A percentile compares a stretch with the other conserved stretches of the same genome.
Conservation (phyloP, 148 eudicot species). For the Polygonum aviculare region DNA sequence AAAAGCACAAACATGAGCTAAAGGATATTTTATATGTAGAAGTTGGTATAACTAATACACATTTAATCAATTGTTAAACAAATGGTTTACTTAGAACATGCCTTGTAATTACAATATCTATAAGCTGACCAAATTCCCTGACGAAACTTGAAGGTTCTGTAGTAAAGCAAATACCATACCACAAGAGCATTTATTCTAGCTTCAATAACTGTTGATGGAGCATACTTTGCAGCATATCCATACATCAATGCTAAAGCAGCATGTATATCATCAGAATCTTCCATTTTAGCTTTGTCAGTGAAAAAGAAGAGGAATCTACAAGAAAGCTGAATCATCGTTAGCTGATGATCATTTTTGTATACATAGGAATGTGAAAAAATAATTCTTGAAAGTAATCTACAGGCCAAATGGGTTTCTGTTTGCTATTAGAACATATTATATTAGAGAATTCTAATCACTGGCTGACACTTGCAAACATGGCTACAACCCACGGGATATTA, state of each 20-base stretch:
- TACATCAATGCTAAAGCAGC: conserved; percentile 99
- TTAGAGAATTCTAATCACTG: not conserved
- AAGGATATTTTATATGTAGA: not conserved
- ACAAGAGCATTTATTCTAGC: conserved; percentile 98
- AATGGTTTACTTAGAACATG: not conserved
- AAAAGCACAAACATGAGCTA: not conserved
- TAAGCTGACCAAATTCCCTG: not conserved
- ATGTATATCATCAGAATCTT: conserved; percentile 95
- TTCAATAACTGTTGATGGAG: conserved; percentile 94
- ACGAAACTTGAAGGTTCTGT: conserved; percentile 8
- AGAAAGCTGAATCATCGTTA: not conserved
- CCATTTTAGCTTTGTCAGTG: conserved; percentile 66
- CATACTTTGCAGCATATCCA: conserved; percentile 99
- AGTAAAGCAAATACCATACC: conserved; percentile 37
- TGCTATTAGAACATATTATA: not conserved
- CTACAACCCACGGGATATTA: not conserved
- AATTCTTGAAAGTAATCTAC: not conserved
- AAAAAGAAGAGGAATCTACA: conserved; percentile 80
- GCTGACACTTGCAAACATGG: not conserved
- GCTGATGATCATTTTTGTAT: not conserved
- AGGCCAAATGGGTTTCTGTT: not conserved
- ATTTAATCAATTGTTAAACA: not conserved
- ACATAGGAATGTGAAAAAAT: not conserved
- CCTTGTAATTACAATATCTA: not conserved
- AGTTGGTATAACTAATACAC: not conserved